Base-by-base conservation (phyloP, 257 asterid species). In the Solanum dulcamara region DNA sequence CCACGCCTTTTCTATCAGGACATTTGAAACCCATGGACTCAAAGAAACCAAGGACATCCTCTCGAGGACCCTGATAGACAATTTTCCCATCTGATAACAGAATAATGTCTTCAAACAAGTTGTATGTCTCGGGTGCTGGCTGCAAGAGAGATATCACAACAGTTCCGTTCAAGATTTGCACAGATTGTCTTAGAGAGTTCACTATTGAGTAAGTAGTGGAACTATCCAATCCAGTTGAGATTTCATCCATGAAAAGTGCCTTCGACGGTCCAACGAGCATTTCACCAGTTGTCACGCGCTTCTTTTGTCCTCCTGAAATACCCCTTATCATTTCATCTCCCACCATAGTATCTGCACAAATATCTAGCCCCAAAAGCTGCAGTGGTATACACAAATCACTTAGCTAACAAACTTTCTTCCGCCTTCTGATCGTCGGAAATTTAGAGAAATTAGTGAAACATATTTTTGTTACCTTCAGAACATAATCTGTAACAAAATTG, bases 241-340 rank as follows among this genome's bases (percentile, higher is more conserved):
- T 91, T 88, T 92, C 95, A 70, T 92, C 95, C 93, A 92, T 92
- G 87, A 92, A 91, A 46, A 92, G 84, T n/a, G 90, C 93, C 33
- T 88, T 91, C 0, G 92, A 70, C 2, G 93, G 93, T 59, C 94
- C 93, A 11, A 92, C 94, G 15, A 91, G 84, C 92, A 92, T 90
- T 84, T 92, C 94, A 88, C 93, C 93, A 17, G 88, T 89, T 24
- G 94, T 90, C 5, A 90, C 90, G 1, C 92, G 91, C 74, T 90
- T 92, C 80, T 72, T 86, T 84, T 92, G 91, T 42, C 93, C 93
- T 3, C 93, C 94, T 11, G 93, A 92, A 70, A 92, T 88, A 18
- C 94, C 94, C 46, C 94, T 79, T 7, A 86, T 26, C 37, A 90
- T 60, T 51, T 92, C 89, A 72, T 91, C 88, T 66, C 95, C 95